Percentiles rank a stretch among this genome's conserved stretches.
Conservation (phyloP, 1,284 basidiomycete genomes). For the Microbotryum silenes-acaulis region DNA sequence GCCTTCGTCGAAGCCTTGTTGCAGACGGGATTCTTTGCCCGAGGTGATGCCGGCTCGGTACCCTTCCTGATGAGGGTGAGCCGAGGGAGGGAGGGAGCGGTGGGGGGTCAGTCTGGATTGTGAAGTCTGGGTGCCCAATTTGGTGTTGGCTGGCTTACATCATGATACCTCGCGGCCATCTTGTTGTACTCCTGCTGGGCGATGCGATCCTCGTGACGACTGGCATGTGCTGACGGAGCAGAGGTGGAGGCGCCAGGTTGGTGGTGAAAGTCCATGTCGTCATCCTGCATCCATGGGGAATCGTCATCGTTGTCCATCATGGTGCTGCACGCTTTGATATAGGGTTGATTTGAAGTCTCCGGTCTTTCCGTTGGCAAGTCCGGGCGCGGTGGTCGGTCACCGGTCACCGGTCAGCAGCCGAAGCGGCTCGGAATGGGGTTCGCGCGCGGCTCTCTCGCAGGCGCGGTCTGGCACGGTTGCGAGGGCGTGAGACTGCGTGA, state of each 20-base stretch:
- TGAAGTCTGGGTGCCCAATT: no score
- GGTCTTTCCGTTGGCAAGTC: no score
- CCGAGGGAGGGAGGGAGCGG: neutral
- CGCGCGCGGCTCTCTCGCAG: no score
- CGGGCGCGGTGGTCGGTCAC: no score
- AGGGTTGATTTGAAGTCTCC: no score
- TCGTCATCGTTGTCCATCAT: constrained; percentile 26
- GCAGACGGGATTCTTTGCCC: constrained; percentile 69
- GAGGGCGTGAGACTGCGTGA: no score
- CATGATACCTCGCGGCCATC: constrained; percentile 28
- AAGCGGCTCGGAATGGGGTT: no score
- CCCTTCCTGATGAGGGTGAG: constrained; percentile 54
- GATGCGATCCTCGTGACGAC: constrained; percentile 12
- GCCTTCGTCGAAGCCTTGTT: constrained; percentile 71
- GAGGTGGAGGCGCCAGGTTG: neutral
- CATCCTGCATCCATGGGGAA: constrained; percentile 34
- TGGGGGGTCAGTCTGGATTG: neutral
- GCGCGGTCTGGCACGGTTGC: no score
- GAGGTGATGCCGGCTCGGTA: constrained; percentile 80
- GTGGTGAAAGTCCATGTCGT: constrained; percentile 1
- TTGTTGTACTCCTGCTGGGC: constrained; percentile 32
- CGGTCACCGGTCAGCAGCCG: no score
- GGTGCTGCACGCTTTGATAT: neutral
- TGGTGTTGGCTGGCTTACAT: constrained; percentile 15
- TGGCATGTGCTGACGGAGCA: neutral